Evolutionary conservation across 2,329 filamentous ascomycete genomes (phyloP).

Genomic region (Hymenoscyphus fraxineus): DNA sequence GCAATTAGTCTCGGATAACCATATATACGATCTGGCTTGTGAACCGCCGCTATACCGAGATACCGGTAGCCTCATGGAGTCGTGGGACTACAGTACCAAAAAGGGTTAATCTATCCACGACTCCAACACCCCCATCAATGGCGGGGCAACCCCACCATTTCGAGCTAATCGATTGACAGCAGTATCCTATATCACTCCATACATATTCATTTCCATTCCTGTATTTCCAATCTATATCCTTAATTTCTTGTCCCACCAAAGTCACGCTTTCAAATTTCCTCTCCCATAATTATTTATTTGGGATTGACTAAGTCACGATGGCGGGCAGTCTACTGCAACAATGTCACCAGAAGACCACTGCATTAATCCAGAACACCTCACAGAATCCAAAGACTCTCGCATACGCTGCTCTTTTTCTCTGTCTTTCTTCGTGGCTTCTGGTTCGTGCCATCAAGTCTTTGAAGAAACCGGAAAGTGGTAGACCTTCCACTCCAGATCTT

Average conservation of each 20-base stretch:
- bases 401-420: conserved; percentile 21
- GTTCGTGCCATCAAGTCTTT: conserved; percentile 20
- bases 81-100: conserved; percentile 19
- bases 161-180: conserved; percentile 1
- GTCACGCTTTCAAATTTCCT: neutral
- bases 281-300: neutral
- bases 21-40: no score
- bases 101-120: conserved; percentile 27
- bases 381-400: conserved; percentile 22
- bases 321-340: conserved; percentile 8
- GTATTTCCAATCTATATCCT: neutral
- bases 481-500: conserved; percentile 30
- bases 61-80: no score
- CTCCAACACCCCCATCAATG: neutral
- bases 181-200: neutral
- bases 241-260: neutral
- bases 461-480: conserved; percentile 19
- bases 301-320: neutral
- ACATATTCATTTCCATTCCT: neutral
- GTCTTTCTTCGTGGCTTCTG: conserved; percentile 25
- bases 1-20: no score
- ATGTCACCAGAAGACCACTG: conserved; percentile 8
- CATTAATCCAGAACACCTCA: conserved; percentile 10
- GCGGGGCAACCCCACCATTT: conserved; percentile 4
- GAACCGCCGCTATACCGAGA: neutral